Conservation (phyloP, 2,329 filamentous ascomycete genomes). For the Pseudocercospora macadamiae region DNA sequence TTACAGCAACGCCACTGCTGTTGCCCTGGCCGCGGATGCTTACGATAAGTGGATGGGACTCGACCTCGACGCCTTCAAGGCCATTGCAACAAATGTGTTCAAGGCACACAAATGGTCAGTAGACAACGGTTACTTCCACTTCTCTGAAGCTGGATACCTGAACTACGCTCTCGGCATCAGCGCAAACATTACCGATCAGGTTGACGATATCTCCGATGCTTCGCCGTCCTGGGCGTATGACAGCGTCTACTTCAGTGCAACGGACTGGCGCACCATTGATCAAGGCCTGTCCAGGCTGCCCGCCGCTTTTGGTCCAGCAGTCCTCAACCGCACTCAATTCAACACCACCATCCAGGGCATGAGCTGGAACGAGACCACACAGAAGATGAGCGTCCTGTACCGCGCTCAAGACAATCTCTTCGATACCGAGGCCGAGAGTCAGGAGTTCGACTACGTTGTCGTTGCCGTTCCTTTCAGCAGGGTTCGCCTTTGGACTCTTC, state of each 20-base stretch:
- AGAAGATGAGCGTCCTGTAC: constrained; percentile 63
- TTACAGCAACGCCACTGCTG: constrained; percentile 41
- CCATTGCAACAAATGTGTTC: constrained; percentile 51
- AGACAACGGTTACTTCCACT: constrained; percentile 61
- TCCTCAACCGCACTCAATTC: constrained; percentile 60
- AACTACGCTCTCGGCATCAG: constrained; percentile 60
- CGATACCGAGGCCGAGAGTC: constrained; percentile 47
- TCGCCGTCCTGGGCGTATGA: constrained; percentile 61
- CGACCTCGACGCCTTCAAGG: constrained; percentile 34
- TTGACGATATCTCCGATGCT: constrained; percentile 47
- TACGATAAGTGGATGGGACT: constrained; percentile 43
- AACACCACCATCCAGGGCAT: constrained; percentile 62
- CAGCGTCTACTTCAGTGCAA: constrained; percentile 61
- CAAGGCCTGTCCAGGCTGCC: constrained; percentile 63
- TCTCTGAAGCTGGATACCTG: constrained; percentile 67
- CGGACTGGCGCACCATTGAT: constrained; percentile 67
- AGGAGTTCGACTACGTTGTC: constrained; percentile 68
- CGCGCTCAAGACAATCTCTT: constrained; percentile 51
- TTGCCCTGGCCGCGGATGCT: constrained; percentile 44
- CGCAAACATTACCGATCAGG: constrained; percentile 60
- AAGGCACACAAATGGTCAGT: constrained; percentile 58
- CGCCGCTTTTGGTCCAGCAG: constrained; percentile 63
- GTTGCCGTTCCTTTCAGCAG: constrained; percentile 67
- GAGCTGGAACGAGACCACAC: constrained; percentile 52
- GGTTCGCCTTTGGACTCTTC: constrained; percentile 65